Evolutionary conservation across 1,284 basidiomycete genomes (phyloP).

Genomic region (Rhodotorula mucilaginosa): DNA sequence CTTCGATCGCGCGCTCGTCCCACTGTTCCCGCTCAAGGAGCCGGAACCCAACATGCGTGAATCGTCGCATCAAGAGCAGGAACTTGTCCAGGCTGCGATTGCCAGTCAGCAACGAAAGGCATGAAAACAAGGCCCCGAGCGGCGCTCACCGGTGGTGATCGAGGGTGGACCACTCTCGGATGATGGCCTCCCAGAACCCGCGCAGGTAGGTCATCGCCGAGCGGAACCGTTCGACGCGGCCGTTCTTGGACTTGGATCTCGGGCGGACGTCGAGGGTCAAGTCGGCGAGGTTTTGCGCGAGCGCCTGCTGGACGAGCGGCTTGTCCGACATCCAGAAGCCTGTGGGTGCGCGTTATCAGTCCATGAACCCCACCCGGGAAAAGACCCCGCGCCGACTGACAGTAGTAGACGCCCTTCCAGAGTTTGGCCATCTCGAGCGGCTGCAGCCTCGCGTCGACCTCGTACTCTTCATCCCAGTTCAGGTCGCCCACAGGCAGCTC

Average conservation of each 20-base stretch:
- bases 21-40: constrained; percentile 71
- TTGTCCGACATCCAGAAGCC: constrained; percentile 99
- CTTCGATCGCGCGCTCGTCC: constrained; percentile 58
- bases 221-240: constrained; percentile 34
- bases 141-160: constrained; percentile 72
- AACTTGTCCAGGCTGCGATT: constrained; percentile 89
- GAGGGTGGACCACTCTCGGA: constrained; percentile 87
- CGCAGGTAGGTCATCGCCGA: constrained; percentile 72
- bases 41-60: constrained; percentile 78
- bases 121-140: constrained; percentile 5
- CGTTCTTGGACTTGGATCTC: constrained; percentile 39
- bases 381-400: constrained; percentile 53
- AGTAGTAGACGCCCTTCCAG: constrained; percentile 98
- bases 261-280: constrained; percentile 65
- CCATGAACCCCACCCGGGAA: background rate
- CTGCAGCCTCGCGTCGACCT: constrained; percentile 52
- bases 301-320: constrained; percentile 87
- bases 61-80: constrained; percentile 87
- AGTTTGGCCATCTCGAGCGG: constrained; percentile 80
- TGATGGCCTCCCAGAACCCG: constrained; percentile 86
- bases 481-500: constrained; percentile 36
- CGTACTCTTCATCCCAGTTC: constrained; percentile 39
- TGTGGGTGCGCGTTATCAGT: constrained; percentile 45
- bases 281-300: constrained; percentile 80
- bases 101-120: background rate